Base-by-base conservation (phyloP, 2,329 filamentous ascomycete species). In the Phaeosphaeriaceae sp. region DNA sequence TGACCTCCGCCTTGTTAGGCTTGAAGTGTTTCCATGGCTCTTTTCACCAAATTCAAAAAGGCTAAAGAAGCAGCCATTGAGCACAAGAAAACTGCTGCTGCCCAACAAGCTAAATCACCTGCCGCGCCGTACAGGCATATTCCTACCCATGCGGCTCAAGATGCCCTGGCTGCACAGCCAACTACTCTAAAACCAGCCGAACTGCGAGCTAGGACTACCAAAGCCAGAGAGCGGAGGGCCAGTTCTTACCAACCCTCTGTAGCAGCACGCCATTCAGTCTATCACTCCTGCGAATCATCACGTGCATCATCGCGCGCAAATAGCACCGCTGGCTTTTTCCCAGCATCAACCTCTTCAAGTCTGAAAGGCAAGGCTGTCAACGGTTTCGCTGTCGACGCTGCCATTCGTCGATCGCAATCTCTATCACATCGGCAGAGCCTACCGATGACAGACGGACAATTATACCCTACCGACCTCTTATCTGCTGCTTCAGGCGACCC, bases 11-110 rank as follows among this genome's bases (percentile, higher is more conserved):
- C 37, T 17, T 43, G 21, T 40, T 15, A 18, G 16, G 20, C 21
- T 44, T 18, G 11, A 37, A 1, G 2, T 38, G 21, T 42, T 32
- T 40, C 34, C 30, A 73, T 74, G 71, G 56, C 68, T 16, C 62
- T 69, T 36, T 67, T 71, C 46, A 64, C 64, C 4, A 67, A 61
- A 44, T 46, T 65, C 42, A 72, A 64, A 54, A 68, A 64, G 32
- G 60, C 60, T 42, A 67, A 65, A 46, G 66, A 67, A 44, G 64
- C 61, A 13, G 51, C 58, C 33, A 54, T 60, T 6, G 55, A 67
- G 35, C 61, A 67, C 35, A 62, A 67, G 38, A 59, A 57, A 45
- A 50, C 50, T 15, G 46, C 48, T 29, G 42, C 45, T 33, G 20
- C 42, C 33, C 58, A 62, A 28, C 46, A 60, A 20, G 29, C 40